Conservation (phyloP, 2,329 filamentous ascomycete genomes). For the Grosmannia serpens region DNA sequence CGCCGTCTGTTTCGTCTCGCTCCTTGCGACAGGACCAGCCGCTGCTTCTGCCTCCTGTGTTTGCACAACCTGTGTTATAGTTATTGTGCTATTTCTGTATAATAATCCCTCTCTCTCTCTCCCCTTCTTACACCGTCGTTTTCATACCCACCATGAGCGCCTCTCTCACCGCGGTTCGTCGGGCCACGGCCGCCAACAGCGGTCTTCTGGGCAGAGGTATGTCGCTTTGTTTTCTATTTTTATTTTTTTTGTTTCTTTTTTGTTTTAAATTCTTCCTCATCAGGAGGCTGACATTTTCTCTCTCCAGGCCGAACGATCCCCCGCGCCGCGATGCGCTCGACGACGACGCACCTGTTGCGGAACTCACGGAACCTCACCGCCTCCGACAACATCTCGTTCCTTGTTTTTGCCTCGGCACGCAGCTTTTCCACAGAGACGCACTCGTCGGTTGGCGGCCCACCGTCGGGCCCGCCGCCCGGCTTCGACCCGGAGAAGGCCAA, state of each 20-base stretch:
- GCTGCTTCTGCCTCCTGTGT: background rate
- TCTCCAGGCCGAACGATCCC: slow-evolving; percentile 32
- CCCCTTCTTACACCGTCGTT: background rate
- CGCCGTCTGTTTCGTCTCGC: background rate
- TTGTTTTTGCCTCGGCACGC: slow-evolving; percentile 45
- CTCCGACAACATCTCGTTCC: slow-evolving; percentile 36
- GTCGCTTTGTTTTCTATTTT: slow-evolving; percentile 1
- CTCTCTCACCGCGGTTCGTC: slow-evolving; percentile 42
- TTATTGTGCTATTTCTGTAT: background rate
- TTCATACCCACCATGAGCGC: slow-evolving; percentile 37
- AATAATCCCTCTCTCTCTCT: background rate
- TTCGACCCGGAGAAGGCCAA: slow-evolving; percentile 87
- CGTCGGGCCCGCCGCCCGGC: slow-evolving; percentile 66
- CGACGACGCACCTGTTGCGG: slow-evolving; percentile 34
- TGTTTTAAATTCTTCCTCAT: background rate
- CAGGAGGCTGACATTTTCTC: background rate
- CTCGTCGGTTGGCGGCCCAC: slow-evolving; percentile 30
- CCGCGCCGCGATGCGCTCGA: slow-evolving; percentile 32
- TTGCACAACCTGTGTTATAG: background rate
- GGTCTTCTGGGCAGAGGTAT: slow-evolving; percentile 38
- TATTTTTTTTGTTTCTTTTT: background rate
- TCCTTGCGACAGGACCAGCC: background rate
- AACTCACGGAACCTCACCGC: slow-evolving; percentile 33
- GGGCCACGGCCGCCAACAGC: slow-evolving; percentile 38
- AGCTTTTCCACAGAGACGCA: slow-evolving; percentile 49